Base-by-base conservation (phyloP, 2,329 filamentous ascomycete genomes). In the Epichloe aotearoae region DNA sequence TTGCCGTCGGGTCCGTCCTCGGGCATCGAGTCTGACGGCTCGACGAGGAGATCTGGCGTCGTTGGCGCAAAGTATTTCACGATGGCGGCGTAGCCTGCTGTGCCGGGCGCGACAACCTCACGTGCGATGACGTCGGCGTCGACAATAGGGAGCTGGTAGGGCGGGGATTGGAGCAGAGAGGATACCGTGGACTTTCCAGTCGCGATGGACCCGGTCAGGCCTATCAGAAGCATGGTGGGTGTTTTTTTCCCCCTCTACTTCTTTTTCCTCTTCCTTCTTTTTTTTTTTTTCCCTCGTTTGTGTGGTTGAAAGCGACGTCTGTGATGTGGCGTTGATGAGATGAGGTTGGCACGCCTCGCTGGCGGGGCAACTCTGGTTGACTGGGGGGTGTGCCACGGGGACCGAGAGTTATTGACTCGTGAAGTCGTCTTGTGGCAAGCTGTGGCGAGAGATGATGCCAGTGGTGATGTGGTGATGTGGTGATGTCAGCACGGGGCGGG, bases 151-250 rank as follows among this genome's bases (percentile, higher is more conserved):
- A 98, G 78, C 54, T 80, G 84, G 73, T 96, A 86, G 0, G 91
- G 93, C 5, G 86, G 74, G 4, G 80, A 75, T 47, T 85, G 81
- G 60, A 98, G 86, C 59, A 95, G 77, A 39, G 77, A 75, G 30
- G 93, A 95, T 50, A 96, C 89, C 57, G 91, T 98, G 44, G 91
- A 95, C 78, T 98, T 98, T 66, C 93, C 93, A 5, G 93, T 98
- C 54, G 93, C 93, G 64, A 98, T 97, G 54, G 90, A 95, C 65
- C 93, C 93, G 8, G 93, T 98, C 26, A 98, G 81, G 52, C 93
- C 93, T 60, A 98, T 89, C 62, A 98, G 82, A 38, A 48, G 46
- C 46, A 48, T 48, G 4, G 7, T 47, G 33, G 19, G 17, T 11
- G n/a, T 5, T 23, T 39, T 20, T 4, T 20, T 20, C 4, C 23